A percentile compares a stretch with the other conserved stretches of the same genome.
Conservation (phyloP, 192 early-diverging fungal genomes). For the Dimargaris verticillata region DNA sequence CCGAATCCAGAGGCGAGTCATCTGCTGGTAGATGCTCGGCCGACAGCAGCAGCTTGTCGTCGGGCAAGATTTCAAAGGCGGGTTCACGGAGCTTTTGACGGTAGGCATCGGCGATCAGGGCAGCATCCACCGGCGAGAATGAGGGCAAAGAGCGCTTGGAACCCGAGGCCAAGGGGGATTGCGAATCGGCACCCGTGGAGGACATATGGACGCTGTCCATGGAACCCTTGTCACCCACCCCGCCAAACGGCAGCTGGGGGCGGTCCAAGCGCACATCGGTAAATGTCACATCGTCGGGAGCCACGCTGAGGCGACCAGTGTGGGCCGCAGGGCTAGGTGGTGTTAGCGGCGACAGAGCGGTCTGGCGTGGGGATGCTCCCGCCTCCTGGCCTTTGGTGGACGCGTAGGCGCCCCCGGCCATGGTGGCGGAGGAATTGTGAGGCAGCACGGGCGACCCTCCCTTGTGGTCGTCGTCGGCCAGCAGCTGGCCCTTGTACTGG, state of each 20-base stretch:
- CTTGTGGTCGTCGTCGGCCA: constrained; percentile 10
- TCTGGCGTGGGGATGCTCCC: constrained; percentile 7
- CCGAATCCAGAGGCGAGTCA: constrained; percentile 13
- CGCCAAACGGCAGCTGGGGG: constrained; percentile 20
- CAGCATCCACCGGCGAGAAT: constrained; percentile 17
- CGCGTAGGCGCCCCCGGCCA: background rate
- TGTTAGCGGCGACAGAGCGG: constrained; percentile 4
- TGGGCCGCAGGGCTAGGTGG: background rate
- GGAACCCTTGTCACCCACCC: constrained; percentile 22
- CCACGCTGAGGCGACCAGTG: constrained; percentile 15
- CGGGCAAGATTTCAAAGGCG: constrained; percentile 20
- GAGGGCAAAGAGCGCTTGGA: constrained; percentile 18
- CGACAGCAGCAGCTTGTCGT: constrained; percentile 13
- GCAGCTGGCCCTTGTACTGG: constrained; percentile 17
- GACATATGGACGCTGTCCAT: constrained; percentile 15
- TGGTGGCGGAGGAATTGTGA: constrained; percentile 1
- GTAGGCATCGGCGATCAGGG: constrained; percentile 28
- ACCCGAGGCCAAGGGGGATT: constrained; percentile 6
- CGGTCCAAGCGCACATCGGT: constrained; percentile 13
- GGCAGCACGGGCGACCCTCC: constrained; percentile 7
- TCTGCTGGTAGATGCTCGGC: constrained; percentile 14
- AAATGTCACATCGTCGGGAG: constrained; percentile 15
- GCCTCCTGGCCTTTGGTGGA: constrained; percentile 10
- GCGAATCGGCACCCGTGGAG: constrained; percentile 11
- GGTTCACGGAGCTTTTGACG: constrained; percentile 29